Evolutionary conservation across 164 flowering plant genomes (phyloP).

Genomic region (Akebia trifoliata): DNA sequence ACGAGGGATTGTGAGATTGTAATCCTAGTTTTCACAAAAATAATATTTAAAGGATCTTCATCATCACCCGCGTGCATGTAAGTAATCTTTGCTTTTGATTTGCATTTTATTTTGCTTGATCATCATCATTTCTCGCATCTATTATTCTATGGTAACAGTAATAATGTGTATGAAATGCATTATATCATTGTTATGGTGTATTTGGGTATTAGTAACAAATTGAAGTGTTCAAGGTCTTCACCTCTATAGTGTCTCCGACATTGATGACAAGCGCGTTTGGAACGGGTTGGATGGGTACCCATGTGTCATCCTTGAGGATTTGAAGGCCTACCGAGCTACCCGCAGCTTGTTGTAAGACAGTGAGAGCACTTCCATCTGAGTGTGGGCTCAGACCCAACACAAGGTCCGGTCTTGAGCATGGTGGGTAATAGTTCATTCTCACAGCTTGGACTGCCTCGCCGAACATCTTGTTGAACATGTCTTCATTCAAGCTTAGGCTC

Average conservation of each 20-base stretch:
- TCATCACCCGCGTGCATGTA: too few relatives aligned
- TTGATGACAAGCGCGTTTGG: conserved; percentile 79
- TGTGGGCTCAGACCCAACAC: conserved; percentile 88
- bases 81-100: too few relatives aligned
- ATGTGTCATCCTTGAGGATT: conserved; percentile 58
- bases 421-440: conserved; percentile 95
- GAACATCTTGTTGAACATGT: conserved; percentile 61
- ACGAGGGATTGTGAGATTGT: too few relatives aligned
- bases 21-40: too few relatives aligned
- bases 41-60: too few relatives aligned
- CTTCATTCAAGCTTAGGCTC: conserved; percentile 44
- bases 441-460: conserved; percentile 78
- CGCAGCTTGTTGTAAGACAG: conserved; percentile 72
- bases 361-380: conserved; percentile 93
- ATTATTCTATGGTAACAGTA: too few relatives aligned
- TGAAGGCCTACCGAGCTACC: conserved; percentile 72
- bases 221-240: too few relatives aligned
- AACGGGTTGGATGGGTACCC: conserved; percentile 72
- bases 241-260: conserved; percentile 89
- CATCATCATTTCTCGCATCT: too few relatives aligned
- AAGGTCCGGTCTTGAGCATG: conserved; percentile 85
- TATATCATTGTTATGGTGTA: too few relatives aligned
- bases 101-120: too few relatives aligned
- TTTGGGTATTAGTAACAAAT: too few relatives aligned
- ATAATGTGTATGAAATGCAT: too few relatives aligned